These are phyloP conservation scores for Strigomonas galati DNA, from an alignment of 208 protist species.

Conservation along the genomic window DNA sequence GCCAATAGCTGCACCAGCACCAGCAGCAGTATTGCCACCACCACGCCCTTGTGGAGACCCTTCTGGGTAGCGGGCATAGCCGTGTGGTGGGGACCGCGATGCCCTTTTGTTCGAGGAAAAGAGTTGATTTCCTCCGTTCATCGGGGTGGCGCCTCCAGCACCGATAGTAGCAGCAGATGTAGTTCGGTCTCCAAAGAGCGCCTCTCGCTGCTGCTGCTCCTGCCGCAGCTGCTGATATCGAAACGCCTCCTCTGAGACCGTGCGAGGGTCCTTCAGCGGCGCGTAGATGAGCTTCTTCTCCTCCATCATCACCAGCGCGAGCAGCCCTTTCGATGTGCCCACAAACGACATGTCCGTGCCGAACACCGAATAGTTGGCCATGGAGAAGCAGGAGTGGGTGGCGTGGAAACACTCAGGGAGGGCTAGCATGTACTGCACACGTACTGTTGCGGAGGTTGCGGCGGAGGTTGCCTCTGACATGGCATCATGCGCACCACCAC, in stretches of 20 bases:
- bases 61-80: too few species aligned
- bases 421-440: slow-evolving; percentile 41
- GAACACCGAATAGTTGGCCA: slow-evolving; percentile 69
- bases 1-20: too few species aligned
- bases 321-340: slow-evolving; percentile 47
- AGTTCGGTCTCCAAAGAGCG: not conserved
- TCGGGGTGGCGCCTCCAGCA: too few species aligned
- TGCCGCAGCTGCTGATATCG: slow-evolving; percentile 12
- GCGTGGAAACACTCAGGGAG: slow-evolving; percentile 55
- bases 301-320: slow-evolving; percentile 48
- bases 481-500: too few species aligned
- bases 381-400: slow-evolving; percentile 55
- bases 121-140: too few species aligned
- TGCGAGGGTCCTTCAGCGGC: slow-evolving; percentile 30
- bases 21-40: too few species aligned
- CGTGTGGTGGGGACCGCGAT: too few species aligned
- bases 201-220: slow-evolving; percentile 11
- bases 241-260: slow-evolving; percentile 24
- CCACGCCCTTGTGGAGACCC: too few species aligned
- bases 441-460: slow-evolving; percentile 9
- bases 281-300: slow-evolving; percentile 43
- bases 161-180: not conserved
- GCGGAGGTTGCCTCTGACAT: too few species aligned
- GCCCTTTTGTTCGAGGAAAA: too few species aligned
- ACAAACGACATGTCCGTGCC: slow-evolving; percentile 66